phyloP scores from a whole-genome alignment of 2,329 filamentous ascomycete species.

The Pleomassaria siparia region DNA sequence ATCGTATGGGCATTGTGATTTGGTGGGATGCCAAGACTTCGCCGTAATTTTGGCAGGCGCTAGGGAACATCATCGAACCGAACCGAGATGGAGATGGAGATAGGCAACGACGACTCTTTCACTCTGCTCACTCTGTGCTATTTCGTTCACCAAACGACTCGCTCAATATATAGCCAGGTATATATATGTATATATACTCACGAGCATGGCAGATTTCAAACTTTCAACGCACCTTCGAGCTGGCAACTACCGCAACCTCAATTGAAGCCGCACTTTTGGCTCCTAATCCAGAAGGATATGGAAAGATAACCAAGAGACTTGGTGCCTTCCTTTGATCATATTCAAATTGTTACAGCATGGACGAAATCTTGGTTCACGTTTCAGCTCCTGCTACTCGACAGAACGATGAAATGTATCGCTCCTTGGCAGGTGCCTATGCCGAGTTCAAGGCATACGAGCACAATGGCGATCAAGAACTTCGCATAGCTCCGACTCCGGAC shows the following conservation, averaged over 20 bases:
- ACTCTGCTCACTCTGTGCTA: background rate
- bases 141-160: background rate
- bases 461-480: background rate
- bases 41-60: background rate
- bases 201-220: background rate
- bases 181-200: background rate
- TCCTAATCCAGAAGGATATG: too few relatives aligned
- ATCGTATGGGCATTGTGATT: background rate
- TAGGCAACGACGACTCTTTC: background rate
- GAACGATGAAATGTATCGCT: slow-evolving; percentile 46
- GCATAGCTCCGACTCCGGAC: background rate
- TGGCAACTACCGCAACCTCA: background rate
- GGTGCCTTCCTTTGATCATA: background rate
- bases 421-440: slow-evolving; percentile 46
- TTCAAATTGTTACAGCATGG: slow-evolving; percentile 17
- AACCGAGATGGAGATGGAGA: background rate
- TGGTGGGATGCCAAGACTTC: background rate
- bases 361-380: slow-evolving; percentile 49
- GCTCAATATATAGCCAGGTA: background rate
- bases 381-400: slow-evolving; percentile 45
- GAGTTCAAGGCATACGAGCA: slow-evolving; percentile 30
- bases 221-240: background rate
- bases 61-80: background rate
- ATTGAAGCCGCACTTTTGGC: background rate
- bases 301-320: background rate